phyloP scores from a whole-genome alignment of 192 early-diverging fungal species.

The Spinellus fusiger region DNA sequence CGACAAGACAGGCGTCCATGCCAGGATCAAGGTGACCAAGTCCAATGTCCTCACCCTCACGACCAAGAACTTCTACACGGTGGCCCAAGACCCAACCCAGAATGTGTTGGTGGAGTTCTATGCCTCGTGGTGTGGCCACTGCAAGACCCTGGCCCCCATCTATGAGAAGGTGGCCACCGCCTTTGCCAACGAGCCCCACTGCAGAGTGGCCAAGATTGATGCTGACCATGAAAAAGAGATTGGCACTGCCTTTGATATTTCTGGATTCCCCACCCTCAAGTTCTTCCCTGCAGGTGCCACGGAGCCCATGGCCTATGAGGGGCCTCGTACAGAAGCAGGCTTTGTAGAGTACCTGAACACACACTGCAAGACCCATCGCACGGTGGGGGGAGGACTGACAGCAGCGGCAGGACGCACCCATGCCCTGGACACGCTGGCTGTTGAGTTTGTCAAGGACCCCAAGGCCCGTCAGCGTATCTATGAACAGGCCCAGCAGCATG shows the following conservation, averaged over 20 bases:
- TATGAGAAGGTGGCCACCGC: conserved; percentile 84
- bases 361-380: conserved; percentile 70
- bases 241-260: conserved; percentile 58
- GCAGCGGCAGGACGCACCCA: conserved; percentile 53
- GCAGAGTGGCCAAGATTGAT: conserved; percentile 87
- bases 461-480: not conserved
- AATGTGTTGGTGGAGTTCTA: conserved; percentile 90
- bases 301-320: conserved; percentile 67
- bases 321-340: conserved; percentile 59
- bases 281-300: conserved; percentile 70
- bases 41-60: conserved; percentile 67
- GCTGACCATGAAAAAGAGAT: conserved; percentile 62
- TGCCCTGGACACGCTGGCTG: conserved; percentile 51
- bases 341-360: conserved; percentile 85
- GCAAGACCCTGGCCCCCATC: conserved; percentile 69
- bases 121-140: conserved; percentile 91
- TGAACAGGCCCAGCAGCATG: no score
- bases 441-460: conserved; percentile 56
- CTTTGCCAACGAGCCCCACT: conserved; percentile 72
- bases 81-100: conserved; percentile 65
- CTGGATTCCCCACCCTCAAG: conserved; percentile 87
- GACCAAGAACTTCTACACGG: conserved; percentile 67
- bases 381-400: conserved; percentile 63
- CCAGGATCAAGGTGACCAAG: conserved; percentile 65
- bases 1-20: conserved; percentile 74